phyloP scores from a whole-genome alignment of 768 basidiomycete genomes.

The Suillus spraguei region DNA sequence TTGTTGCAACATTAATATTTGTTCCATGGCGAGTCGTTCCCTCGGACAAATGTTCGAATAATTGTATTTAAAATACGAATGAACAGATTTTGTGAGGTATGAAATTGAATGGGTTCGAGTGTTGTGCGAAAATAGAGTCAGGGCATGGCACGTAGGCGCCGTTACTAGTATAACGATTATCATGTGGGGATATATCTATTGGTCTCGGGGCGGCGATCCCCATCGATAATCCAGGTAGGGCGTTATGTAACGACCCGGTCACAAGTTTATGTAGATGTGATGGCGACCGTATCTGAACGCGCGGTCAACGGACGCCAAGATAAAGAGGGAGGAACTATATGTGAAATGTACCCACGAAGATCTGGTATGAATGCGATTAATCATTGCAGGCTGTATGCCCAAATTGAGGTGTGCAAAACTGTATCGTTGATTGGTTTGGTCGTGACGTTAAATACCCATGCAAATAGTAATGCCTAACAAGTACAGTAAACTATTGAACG shows the following conservation, averaged over 20 bases:
- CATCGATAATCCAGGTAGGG: background rate
- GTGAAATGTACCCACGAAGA: background rate
- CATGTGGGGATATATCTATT: no score
- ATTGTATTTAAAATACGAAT: no score
- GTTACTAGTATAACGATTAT: no score
- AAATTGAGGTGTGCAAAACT: background rate
- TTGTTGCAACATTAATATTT: no score
- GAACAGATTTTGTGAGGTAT: no score
- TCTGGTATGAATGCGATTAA: background rate
- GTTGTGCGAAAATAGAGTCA: no score
- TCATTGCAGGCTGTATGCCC: background rate
- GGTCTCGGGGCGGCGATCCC: no score
- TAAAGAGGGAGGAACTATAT: background rate
- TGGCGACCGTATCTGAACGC: background rate
- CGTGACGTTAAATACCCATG: slow-evolving; percentile 1
- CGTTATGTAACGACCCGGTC: background rate
- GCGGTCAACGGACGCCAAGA: slow-evolving; percentile 1
- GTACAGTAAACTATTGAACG: slow-evolving; percentile 9
- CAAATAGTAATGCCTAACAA: slow-evolving; percentile 5
- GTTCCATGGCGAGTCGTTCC: no score
- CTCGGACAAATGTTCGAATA: no score
- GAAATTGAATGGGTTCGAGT: no score
- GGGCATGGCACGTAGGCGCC: no score
- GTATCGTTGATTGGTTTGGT: background rate
- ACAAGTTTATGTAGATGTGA: background rate